Evolutionary conservation across 768 basidiomycete species (phyloP).

Genomic region (Cystofilobasidium bisporidii): DNA sequence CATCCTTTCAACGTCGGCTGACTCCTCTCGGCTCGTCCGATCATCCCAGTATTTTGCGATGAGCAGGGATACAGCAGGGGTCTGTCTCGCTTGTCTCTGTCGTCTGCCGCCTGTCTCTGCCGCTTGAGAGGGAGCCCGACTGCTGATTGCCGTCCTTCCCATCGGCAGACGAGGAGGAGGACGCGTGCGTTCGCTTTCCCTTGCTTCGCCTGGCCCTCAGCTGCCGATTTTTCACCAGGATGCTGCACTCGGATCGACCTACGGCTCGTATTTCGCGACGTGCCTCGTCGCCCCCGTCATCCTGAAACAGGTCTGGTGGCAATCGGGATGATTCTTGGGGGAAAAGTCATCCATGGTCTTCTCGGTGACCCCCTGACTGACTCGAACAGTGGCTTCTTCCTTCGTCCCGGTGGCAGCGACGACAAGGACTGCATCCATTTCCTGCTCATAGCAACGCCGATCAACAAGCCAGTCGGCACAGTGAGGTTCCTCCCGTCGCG

Average conservation of each 20-base stretch:
- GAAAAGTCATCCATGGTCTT: too few relatives aligned
- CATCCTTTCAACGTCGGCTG: not conserved
- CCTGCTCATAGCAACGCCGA: slow-evolving; percentile 34
- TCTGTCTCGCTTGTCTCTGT: too few relatives aligned
- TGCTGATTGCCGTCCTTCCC: not conserved
- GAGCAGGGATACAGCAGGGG: slow-evolving; percentile 56
- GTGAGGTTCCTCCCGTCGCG: slow-evolving; percentile 16
- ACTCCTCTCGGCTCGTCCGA: not conserved
- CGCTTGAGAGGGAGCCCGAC: not conserved
- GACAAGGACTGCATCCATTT: slow-evolving; percentile 44
- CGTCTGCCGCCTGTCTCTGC: not conserved
- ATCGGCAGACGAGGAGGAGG: slow-evolving; percentile 57
- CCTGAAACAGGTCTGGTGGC: too few relatives aligned
- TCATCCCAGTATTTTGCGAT: slow-evolving; percentile 47
- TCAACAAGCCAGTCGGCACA: not conserved
- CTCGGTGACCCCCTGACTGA: too few relatives aligned
- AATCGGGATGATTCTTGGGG: too few relatives aligned
- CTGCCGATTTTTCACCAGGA: not conserved
- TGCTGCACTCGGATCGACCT: too few relatives aligned
- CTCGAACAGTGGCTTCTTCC: not conserved
- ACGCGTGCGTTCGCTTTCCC: slow-evolving; percentile 48
- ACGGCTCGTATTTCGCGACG: too few relatives aligned
- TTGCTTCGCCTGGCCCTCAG: not conserved
- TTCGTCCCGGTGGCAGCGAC: slow-evolving; percentile 50
- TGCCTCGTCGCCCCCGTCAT: too few relatives aligned